phyloP scores from a whole-genome alignment of 257 asterid species.

The Lantana camara region DNA sequence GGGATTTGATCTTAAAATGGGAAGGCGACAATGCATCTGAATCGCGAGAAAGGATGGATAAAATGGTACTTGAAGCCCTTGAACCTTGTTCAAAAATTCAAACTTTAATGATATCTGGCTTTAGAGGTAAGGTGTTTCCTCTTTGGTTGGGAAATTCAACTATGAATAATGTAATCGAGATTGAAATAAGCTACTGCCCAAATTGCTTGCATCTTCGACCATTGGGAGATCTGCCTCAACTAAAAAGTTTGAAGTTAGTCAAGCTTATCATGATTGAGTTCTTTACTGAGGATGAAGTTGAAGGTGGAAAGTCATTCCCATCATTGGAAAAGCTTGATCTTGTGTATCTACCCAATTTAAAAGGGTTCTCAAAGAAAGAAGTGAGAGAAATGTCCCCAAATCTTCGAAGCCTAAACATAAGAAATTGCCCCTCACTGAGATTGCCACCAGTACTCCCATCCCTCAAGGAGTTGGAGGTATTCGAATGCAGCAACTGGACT shows the following conservation, averaged over 20 bases:
- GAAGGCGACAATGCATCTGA: not conserved
- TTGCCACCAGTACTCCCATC: slow-evolving; percentile 11
- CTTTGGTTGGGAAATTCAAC: slow-evolving; percentile 13
- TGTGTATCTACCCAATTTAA: not conserved
- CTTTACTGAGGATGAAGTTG: slow-evolving; percentile 19
- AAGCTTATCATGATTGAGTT: slow-evolving; percentile 14
- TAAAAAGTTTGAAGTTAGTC: slow-evolving; percentile 14
- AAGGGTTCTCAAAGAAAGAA: slow-evolving; percentile 17
- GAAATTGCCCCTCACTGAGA: slow-evolving; percentile 9
- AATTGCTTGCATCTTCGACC: slow-evolving; percentile 12
- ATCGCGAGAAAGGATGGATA: slow-evolving; percentile 1
- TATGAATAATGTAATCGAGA: not conserved
- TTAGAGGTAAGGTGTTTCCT: too few species aligned
- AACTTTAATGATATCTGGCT: too few species aligned
- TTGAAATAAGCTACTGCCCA: not conserved
- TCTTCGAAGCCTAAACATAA: not conserved
- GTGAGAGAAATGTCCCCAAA: slow-evolving; percentile 14
- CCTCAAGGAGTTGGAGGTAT: not conserved
- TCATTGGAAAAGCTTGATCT: not conserved
- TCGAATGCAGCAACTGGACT: slow-evolving; percentile 1
- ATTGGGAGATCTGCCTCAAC: slow-evolving; percentile 23
- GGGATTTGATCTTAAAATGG: slow-evolving; percentile 22
- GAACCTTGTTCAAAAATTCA: too few species aligned
- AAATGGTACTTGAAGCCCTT: slow-evolving; percentile 25
- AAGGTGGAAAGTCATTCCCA: slow-evolving; percentile 12